Base-by-base conservation (phyloP, 2,329 filamentous ascomycete genomes). In the Xylariales sp. region DNA sequence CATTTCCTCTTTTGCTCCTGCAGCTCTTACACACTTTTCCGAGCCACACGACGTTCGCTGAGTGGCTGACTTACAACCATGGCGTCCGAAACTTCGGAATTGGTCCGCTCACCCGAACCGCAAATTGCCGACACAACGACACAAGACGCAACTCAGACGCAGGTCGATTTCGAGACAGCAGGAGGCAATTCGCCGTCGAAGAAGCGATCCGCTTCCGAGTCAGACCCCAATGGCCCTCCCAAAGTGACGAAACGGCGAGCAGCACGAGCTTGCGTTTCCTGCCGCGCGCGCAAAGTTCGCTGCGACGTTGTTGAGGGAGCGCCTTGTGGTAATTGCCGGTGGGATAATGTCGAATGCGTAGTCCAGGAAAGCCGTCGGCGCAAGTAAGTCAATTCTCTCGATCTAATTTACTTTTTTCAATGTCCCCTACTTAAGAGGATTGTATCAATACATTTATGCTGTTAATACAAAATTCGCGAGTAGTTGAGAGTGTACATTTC, bases 241-340 rank as follows among this genome's bases (percentile, higher is more conserved):
- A 80, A 79, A 56, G 54, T 71, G 45, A 76, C 66, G 37, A 96
- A 95, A 66, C 77, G 89, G 54, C 78, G 90, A 56, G 89, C 90
- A n/a, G 88, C 89, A 8, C 86, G 91, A 51, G 90, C 90, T 14
- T 96, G 90, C 60, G 87, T 88, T 45, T 88, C 85, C 52, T 95
- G 90, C 64, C 78, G 90, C 53, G 82, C 85, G 40, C 81, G 90
- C 56, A 96, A 96, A 61, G 90, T 96, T 29, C 80, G 90, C 40
- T 96, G 90, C 68, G 90, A 96, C 67, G 89, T 95, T 40, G 88
- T 93, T 42, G 88, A 95, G 61, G 84, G 85, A 33, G 83, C 83
- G 29, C 88, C 88, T 2, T 95, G 88, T 61, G 89, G 86, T 40
- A 95, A 95, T 62, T 94, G 88, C 65, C 74, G 86, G 46, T 78